Percentiles rank a stretch among this genome's conserved stretches.
Evolutionary conservation across 1,284 basidiomycete genomes (phyloP).

Genomic region (Cutaneotrichosporon cavernicola): DNA sequence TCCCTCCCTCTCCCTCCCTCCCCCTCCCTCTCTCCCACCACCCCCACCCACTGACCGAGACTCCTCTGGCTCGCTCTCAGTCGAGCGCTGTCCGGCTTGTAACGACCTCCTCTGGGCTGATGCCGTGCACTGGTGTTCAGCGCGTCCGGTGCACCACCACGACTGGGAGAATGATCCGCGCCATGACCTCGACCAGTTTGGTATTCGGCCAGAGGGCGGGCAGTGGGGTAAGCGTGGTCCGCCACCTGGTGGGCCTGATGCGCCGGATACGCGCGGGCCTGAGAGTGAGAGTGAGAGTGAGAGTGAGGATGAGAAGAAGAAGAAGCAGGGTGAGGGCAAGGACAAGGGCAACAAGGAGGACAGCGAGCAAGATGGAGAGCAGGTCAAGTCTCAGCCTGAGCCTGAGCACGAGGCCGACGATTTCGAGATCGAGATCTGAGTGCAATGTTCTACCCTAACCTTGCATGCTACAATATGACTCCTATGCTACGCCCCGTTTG

Average conservation of each 20-base stretch:
- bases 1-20: no score
- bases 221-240: not conserved
- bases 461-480: conserved; percentile 5
- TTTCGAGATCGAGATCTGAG: not conserved
- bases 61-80: not conserved
- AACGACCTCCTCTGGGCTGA: conserved; percentile 3
- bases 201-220: not conserved
- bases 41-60: no score
- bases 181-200: not conserved
- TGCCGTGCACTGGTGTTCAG: not conserved
- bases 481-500: not conserved
- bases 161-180: not conserved
- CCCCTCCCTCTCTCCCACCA: no score
- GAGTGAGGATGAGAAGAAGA: not conserved
- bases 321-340: not conserved
- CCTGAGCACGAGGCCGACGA: not conserved
- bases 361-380: not conserved
- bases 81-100: not conserved
- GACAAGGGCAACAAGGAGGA: not conserved
- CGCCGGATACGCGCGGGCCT: not conserved
- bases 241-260: not conserved
- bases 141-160: not conserved
- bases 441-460: not conserved
- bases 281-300: not conserved
- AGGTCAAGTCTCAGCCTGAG: no score